A percentile compares a stretch with the other conserved stretches of the same genome.
Conservation (phyloP, 768 basidiomycete genomes). For the Amanita molliuscula region DNA sequence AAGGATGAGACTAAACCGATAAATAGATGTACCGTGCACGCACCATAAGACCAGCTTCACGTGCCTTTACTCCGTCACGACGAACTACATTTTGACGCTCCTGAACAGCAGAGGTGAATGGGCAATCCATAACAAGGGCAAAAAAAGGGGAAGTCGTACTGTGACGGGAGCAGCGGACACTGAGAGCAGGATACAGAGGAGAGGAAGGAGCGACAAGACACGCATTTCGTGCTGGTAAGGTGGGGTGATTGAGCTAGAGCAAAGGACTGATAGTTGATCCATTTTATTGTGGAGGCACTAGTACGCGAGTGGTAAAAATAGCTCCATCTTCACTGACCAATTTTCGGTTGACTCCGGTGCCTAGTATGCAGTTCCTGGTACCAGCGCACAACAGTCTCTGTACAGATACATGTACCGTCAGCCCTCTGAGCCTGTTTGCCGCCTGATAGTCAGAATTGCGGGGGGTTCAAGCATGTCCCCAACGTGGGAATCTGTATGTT, state of each 20-base stretch:
- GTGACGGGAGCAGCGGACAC: slow-evolving; percentile 8
- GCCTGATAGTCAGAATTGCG: too few relatives aligned
- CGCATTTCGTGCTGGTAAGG: background rate
- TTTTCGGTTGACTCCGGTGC: background rate
- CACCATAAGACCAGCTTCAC: background rate
- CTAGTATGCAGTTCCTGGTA: too few relatives aligned
- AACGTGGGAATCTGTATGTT: too few relatives aligned
- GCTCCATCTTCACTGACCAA: background rate
- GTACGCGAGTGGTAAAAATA: background rate
- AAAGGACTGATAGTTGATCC: background rate
- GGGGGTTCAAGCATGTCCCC: too few relatives aligned
- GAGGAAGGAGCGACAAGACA: background rate
- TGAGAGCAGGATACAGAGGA: slow-evolving; percentile 4
- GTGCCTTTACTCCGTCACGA: slow-evolving; percentile 1
- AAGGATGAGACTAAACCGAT: background rate
- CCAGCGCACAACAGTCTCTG: too few relatives aligned
- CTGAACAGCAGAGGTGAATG: slow-evolving; percentile 5
- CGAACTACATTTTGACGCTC: slow-evolving; percentile 10
- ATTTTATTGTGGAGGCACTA: background rate
- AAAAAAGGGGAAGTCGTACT: slow-evolving; percentile 2
- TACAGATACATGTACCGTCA: too few relatives aligned
- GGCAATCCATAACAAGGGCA: slow-evolving; percentile 4
- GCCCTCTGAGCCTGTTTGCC: too few relatives aligned
- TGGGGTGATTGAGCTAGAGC: background rate
- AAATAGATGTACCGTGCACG: background rate